phyloP scores from a whole-genome alignment of 257 asterid genomes.

The Nicotiana benthamiana region DNA sequence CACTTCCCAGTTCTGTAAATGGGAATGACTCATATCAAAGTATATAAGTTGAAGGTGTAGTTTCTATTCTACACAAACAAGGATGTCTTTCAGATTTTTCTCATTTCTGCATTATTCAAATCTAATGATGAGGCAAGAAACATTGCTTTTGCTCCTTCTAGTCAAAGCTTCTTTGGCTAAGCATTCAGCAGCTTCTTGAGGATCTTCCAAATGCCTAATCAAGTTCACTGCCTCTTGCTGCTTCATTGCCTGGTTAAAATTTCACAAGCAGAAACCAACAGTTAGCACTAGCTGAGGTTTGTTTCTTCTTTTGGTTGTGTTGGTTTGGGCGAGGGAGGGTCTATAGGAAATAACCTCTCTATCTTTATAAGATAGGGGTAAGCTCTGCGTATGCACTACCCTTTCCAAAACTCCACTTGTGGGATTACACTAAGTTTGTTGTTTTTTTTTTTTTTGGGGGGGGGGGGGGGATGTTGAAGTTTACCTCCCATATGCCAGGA shows the following conservation, averaged over 20 bases:
- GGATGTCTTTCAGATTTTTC: too few relatives aligned
- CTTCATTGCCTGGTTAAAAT: slow-evolving; percentile 38
- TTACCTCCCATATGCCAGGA: slow-evolving; percentile 63
- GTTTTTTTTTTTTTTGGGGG: background rate
- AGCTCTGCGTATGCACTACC: too few relatives aligned
- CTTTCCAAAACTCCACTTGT: too few relatives aligned
- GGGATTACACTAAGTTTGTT: too few relatives aligned
- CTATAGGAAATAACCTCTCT: too few relatives aligned
- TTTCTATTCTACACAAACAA: background rate
- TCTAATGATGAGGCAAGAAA: slow-evolving; percentile 51
- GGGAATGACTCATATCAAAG: background rate
- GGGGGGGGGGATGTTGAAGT: background rate
- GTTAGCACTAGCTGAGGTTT: background rate
- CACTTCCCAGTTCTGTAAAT: background rate
- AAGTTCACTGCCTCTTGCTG: slow-evolving; percentile 63
- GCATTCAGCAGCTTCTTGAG: slow-evolving; percentile 58
- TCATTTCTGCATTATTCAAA: slow-evolving; percentile 27
- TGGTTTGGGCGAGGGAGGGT: too few relatives aligned
- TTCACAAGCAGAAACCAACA: background rate
- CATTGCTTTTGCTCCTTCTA: slow-evolving; percentile 44
- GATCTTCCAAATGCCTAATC: slow-evolving; percentile 52
- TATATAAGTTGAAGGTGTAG: background rate
- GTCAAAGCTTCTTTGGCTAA: slow-evolving; percentile 49
- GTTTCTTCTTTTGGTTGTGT: background rate
- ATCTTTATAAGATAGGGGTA: too few relatives aligned